These are phyloP conservation scores for Myxozyma neotropica DNA, from an alignment of 805 yeast genomes.

Conservation along the genomic window DNA sequence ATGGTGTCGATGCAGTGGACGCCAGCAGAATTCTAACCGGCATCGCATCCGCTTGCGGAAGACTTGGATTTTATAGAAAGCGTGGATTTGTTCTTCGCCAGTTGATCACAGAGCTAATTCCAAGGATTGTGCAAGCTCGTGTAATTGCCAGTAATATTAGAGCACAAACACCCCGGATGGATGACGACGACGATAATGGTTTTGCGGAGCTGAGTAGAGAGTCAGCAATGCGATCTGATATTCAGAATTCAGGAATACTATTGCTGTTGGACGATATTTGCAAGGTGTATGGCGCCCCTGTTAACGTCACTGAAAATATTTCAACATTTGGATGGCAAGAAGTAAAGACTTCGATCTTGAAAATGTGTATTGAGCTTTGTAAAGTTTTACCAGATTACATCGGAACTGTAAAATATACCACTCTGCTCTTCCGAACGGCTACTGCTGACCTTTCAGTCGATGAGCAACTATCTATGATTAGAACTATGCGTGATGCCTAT, in stretches of 20 bases:
- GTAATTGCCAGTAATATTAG: constrained; percentile 11
- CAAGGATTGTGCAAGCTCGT: constrained; percentile 35
- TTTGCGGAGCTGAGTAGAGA: neutral
- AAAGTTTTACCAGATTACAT: constrained; percentile 53
- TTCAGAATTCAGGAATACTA: constrained; percentile 42
- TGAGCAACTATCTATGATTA: constrained; percentile 23
- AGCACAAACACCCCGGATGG: neutral
- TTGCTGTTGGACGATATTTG: constrained; percentile 55
- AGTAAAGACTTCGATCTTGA: constrained; percentile 59
- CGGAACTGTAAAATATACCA: constrained; percentile 42
- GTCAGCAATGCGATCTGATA: constrained; percentile 3
- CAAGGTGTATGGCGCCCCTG: constrained; percentile 53
- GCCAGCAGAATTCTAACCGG: constrained; percentile 57
- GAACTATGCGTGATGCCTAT: constrained; percentile 23
- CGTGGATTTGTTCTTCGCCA: constrained; percentile 68
- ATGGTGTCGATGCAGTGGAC: constrained; percentile 32
- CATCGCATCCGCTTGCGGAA: constrained; percentile 64
- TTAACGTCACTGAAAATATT: constrained; percentile 34
- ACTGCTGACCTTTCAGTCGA: constrained; percentile 20
- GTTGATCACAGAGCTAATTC: constrained; percentile 52
- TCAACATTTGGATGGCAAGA: constrained; percentile 53
- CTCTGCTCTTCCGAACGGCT: constrained; percentile 25
- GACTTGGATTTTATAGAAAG: constrained; percentile 65
- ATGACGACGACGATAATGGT: neutral
- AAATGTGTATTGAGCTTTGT: constrained; percentile 56